Conservation (phyloP, 257 asterid species). For the Solanum bulbocastanum region DNA sequence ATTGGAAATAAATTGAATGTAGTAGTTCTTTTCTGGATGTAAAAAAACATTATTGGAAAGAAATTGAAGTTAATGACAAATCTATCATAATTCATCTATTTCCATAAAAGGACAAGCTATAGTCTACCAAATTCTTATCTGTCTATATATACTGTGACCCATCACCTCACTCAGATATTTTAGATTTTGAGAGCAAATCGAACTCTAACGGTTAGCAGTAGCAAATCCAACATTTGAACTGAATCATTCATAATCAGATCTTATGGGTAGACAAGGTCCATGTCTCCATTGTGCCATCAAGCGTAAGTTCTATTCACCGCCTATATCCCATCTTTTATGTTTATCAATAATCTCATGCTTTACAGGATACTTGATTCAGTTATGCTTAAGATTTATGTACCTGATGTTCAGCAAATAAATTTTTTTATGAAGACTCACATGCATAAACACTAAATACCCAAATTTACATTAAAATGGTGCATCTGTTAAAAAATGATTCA, state of each 20-base stretch:
- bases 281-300: conserved; percentile 16
- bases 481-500: background rate
- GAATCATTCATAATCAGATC: background rate
- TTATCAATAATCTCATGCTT: background rate
- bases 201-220: background rate
- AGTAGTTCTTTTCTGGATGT: background rate
- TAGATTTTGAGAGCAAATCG: background rate
- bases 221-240: background rate
- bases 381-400: background rate
- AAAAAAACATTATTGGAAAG: background rate
- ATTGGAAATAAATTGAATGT: background rate
- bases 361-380: background rate
- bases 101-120: background rate
- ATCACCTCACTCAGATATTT: background rate
- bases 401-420: background rate
- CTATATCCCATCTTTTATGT: background rate
- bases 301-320: conserved; percentile 1
- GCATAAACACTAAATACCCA: background rate
- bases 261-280: conserved; percentile 16
- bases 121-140: background rate
- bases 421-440: background rate
- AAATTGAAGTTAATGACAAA: background rate
- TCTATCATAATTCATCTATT: background rate
- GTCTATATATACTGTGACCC: background rate
- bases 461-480: background rate